Conservation (phyloP, 352 stramenopile genomes). For the Globisporangium splendens region DNA sequence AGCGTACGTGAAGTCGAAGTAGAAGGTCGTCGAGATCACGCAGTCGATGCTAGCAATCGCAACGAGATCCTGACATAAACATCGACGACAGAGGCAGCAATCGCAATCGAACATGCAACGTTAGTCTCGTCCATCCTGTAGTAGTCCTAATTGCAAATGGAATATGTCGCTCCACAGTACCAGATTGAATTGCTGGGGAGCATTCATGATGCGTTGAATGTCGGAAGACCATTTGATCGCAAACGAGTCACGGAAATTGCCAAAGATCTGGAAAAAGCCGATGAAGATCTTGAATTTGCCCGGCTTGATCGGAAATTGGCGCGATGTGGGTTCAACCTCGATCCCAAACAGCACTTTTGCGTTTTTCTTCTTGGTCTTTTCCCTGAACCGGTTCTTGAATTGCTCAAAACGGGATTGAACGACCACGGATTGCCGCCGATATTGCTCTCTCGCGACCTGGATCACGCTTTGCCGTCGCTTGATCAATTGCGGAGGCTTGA, state of each 20-base stretch:
- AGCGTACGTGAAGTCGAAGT: slow-evolving; percentile 73
- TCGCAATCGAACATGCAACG: neutral
- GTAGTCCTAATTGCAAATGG: too few relatives aligned
- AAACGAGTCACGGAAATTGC: slow-evolving; percentile 67
- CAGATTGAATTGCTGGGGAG: slow-evolving; percentile 74
- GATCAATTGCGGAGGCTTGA: slow-evolving; percentile 24
- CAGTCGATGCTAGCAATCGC: slow-evolving; percentile 71
- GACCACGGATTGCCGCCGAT: slow-evolving; percentile 18
- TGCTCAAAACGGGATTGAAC: slow-evolving; percentile 24
- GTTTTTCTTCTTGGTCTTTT: slow-evolving; percentile 19
- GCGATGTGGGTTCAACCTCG: slow-evolving; percentile 35
- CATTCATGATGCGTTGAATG: slow-evolving; percentile 56
- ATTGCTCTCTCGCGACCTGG: slow-evolving; percentile 18
- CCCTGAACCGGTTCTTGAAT: slow-evolving; percentile 26
- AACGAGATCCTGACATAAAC: slow-evolving; percentile 54
- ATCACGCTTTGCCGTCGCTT: slow-evolving; percentile 19
- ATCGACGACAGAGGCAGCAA: too few relatives aligned
- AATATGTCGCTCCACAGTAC: slow-evolving; percentile 19
- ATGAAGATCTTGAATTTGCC: slow-evolving; percentile 81
- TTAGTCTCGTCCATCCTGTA: too few relatives aligned
- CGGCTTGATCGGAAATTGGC: slow-evolving; percentile 51
- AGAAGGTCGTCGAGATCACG: slow-evolving; percentile 67
- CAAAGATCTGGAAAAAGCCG: slow-evolving; percentile 82
- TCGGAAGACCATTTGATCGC: slow-evolving; percentile 58
- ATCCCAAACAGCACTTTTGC: slow-evolving; percentile 55